Conservation (phyloP, 2,329 filamentous ascomycete genomes). For the Cordyceps militaris region DNA sequence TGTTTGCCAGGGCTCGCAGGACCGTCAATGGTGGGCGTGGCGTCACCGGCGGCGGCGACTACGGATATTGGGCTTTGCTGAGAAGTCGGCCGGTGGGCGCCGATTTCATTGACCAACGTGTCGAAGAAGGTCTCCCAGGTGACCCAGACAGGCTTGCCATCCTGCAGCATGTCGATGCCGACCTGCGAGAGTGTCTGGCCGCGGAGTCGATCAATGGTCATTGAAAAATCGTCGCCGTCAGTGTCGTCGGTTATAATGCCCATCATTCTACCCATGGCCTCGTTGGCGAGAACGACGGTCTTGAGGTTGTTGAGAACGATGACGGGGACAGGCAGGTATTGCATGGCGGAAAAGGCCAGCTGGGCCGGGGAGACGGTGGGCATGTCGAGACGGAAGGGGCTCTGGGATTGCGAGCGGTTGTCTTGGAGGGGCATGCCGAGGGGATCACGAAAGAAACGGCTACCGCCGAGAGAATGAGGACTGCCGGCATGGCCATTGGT, state of each 20-base stretch:
- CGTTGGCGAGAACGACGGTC: slow-evolving; percentile 66
- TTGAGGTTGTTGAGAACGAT: slow-evolving; percentile 62
- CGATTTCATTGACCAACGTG: slow-evolving; percentile 40
- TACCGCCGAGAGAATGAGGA: slow-evolving; percentile 20
- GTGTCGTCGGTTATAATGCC: slow-evolving; percentile 44
- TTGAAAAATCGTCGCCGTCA: slow-evolving; percentile 33
- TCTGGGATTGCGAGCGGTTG: slow-evolving; percentile 30
- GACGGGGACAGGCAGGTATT: slow-evolving; percentile 66
- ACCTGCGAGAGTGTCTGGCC: slow-evolving; percentile 63
- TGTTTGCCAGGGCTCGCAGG: slow-evolving; percentile 27
- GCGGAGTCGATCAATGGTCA: slow-evolving; percentile 51
- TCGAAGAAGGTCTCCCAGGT: slow-evolving; percentile 54
- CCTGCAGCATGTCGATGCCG: slow-evolving; percentile 66
- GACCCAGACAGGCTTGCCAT: slow-evolving; percentile 55
- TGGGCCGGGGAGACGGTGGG: slow-evolving; percentile 43
- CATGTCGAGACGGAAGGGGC: slow-evolving; percentile 35
- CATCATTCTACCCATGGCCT: slow-evolving; percentile 64
- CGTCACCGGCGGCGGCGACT: slow-evolving; percentile 22
- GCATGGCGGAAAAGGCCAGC: slow-evolving; percentile 60
- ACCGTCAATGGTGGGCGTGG: slow-evolving; percentile 29
- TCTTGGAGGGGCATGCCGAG: slow-evolving; percentile 15
- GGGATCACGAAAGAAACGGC: slow-evolving; percentile 30
- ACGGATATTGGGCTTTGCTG: slow-evolving; percentile 16
- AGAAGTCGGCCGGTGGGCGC: slow-evolving; percentile 21
- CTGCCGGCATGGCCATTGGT: slow-evolving; percentile 19